Evolutionary conservation across 2,329 filamentous ascomycete genomes (phyloP), one percentile per base, ranked within the genome.

Genomic region (Penicillium corylophilum): DNA sequence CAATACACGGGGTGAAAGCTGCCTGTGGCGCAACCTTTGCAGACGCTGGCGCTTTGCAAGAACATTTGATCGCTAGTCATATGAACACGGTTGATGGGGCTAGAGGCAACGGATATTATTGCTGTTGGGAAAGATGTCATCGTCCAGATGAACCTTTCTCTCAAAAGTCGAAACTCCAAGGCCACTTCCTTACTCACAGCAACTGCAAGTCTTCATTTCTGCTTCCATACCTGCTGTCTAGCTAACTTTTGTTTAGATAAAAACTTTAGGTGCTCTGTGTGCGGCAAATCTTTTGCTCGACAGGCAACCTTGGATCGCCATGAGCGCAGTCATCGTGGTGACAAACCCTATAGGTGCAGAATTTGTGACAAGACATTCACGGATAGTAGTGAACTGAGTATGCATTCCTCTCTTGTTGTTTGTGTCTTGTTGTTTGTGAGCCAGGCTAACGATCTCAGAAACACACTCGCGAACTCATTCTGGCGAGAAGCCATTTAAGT

Each of bases 351-450:
- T 51, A 71, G 63, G 36, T 75, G 73, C 58, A 62, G 70, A 23
- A 60, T 68, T 20, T 75, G 73, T 44, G 71, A 69, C 13, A 75
- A 75, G 53, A 63, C 69, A 12, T 75, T 75, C 28, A 75, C 73
- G 2, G 73, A 75, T 52, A 75, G 73, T 50, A 75, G 73, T 53
- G 73, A 75, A 54, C 60, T 75, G 39, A 75, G 72, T 74, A 68
- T 47, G 70, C 55, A 3, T 29, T 20, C n/a, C 6, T 35, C 24
- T n/a, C 2, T 40, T 6, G 7, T 15, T 33, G 18, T 15, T 16
- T 18, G 52, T n/a, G n/a, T 15, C 3, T 40, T 4, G 4, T 15
- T 33, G 18, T 15, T 23, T 18, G 52, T 1, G 16, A n/a, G 12
- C 4, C 3, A 15, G 12, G 50, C 64, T 71, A 51, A 72, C 51